Base-by-base conservation (phyloP, 225 moss, liverwort and hornwort genomes). In the Pseudisothecium myosuroides region DNA sequence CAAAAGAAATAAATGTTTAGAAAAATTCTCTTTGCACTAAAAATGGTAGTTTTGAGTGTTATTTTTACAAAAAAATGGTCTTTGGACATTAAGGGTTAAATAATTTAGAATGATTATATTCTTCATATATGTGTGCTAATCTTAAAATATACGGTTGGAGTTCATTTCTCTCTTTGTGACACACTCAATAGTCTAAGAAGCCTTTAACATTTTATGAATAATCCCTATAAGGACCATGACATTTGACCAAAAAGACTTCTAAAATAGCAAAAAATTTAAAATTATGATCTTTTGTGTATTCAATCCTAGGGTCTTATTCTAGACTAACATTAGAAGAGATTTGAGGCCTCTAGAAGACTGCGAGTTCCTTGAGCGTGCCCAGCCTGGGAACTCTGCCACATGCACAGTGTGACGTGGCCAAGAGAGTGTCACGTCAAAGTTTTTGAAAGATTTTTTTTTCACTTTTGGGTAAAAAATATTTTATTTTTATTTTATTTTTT, bases 221-320 rank as follows among this genome's bases (percentile, higher is more conserved):
- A 36, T 14, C 3, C 14, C 4, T 52, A 14, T 0, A 77, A 9
- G 1, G 14, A 36, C 54, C 2, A 54, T 14, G 1, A 6, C 5
- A 10, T 23, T 54, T 14, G 14, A 23, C 14, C 2, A 22, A 23
- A 36, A 36, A 76, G 8, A 58, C 14, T 76, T 36, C 14, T 23
- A 6, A 36, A 76, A 49, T 4, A 34, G 19, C 2, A 7, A 31
- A 74, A 31, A 12, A 1, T 1, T 20, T 12, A 2, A 32, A 7
- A 19, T 21, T 22, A 12, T 36, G 1, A 52, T 2, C 5, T 14
- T 20, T 2, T 15, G 11, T 9, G 1, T 14, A 36, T 1, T 14
- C 8, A 5, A 36, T 36, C 0, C 2, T 2, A 52, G 2, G 2
- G 13, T n/a, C n/a, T n/a, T n/a, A n/a, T n/a, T n/a, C n/a, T n/a